Conservation (phyloP, 2,329 filamentous ascomycete species). For the Arachnopeziza araneosa region DNA sequence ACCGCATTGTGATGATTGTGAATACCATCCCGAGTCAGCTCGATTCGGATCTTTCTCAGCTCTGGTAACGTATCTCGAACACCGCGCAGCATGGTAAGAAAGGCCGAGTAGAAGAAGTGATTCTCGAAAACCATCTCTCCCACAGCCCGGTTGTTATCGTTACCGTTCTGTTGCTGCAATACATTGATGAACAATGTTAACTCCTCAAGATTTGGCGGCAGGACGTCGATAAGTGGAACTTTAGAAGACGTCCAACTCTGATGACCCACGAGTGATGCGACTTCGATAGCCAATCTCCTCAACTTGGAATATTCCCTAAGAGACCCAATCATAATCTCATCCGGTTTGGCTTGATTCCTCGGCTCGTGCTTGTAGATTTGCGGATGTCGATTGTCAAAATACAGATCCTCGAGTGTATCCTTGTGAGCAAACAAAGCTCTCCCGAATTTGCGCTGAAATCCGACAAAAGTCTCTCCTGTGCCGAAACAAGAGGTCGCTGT, state of each 20-base stretch:
- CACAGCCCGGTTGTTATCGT: background rate
- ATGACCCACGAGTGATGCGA: conserved; percentile 9
- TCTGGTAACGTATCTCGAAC: background rate
- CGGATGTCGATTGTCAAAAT: conserved; percentile 8
- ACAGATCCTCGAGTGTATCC: conserved; percentile 1
- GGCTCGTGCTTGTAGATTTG: background rate
- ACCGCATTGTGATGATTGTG: background rate
- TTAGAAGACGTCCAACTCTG: conserved; percentile 4
- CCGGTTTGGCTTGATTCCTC: background rate
- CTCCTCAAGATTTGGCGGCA: conserved; percentile 5
- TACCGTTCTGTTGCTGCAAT: background rate
- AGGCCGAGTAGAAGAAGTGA: background rate
- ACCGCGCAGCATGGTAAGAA: background rate
- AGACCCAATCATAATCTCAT: conserved; percentile 10
- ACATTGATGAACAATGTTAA: background rate
- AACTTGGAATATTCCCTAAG: conserved; percentile 5
- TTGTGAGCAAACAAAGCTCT: conserved; percentile 5
- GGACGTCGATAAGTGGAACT: conserved; percentile 2
- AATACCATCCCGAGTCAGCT: background rate
- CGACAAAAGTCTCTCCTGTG: background rate
- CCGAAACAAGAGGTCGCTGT: background rate
- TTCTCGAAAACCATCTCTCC: background rate
- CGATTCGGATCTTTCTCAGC: background rate
- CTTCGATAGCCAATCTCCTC: conserved; percentile 10
- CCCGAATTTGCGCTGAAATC: conserved; percentile 4